Evolutionary conservation across 2,329 filamentous ascomycete genomes (phyloP), one percentile per base, ranked within the genome.

Genomic region (Diaporthe citriasiana): DNA sequence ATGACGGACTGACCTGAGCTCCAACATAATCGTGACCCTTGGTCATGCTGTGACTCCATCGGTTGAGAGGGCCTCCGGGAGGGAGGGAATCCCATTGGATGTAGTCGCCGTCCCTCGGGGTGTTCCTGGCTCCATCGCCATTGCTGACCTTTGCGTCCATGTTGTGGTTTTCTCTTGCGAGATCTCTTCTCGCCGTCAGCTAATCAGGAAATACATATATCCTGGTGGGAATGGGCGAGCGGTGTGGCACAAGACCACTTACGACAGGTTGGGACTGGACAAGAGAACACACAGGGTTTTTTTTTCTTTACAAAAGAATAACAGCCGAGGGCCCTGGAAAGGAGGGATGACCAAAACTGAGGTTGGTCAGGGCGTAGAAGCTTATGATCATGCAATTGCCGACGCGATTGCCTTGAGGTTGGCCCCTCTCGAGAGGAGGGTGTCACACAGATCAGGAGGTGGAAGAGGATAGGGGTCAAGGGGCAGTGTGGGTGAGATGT

Each of bases 11-110:
- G 83, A 94, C 94, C 89, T 97, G 94, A 60, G 96, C 95, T 38
- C 94, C 96, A 0, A 96, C 95, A 79, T 94, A 97, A 83, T 98
- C 95, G 91, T 98, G 94, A 72, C 89, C 93, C 73, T 90, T 91
- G 15, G 96, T 98, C 75, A 98, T 85, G 57, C 90, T 92, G 25
- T 94, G 91, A 6, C 95, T 98, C 89, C 94, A 97, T 75, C 93
- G 91, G 84, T 98, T 98, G 77, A 98, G 86, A 27, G 85, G 79
- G 2, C 86, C 88, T 19, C 88, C 88, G 0, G 88, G 82, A 2
- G 89, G 87, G 9, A 90, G 83, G 70, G 82, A 83, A 56, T 85
- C 82, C 81, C 89, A 90, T 73, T 87, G 86, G 78, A 89, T 84
- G 78, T 89, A 91, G 76, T 89, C 88, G 66, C 86, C 87, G 19